Evolutionary conservation across 2,329 filamentous ascomycete species (phyloP), one percentile per base, ranked within the genome.

Genomic region (Colletotrichum cuscutae): DNA sequence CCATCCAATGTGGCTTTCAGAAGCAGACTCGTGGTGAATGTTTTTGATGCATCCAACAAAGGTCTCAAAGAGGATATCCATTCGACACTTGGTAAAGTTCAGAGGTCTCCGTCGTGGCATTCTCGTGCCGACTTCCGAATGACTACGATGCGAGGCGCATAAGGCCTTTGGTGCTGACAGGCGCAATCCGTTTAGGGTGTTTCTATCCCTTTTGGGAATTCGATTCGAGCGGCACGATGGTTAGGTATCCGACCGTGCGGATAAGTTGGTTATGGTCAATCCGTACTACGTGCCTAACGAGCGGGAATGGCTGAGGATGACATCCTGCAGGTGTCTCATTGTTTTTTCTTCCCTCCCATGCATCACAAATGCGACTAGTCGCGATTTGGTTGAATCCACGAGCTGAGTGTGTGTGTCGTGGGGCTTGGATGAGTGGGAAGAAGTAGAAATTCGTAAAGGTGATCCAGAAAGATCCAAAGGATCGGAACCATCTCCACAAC

Each of bases 201-300:
- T 49, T 68, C 65, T 71, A 74, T 9, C 76, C 63, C 5, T 19
- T 75, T 76, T 67, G 24, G 65, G 77, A 56, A 70, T 54, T 13
- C 42, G 68, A 79, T 78, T 79, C 78, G 77, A 80, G 72, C 19
- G 42, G 60, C 37, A 26, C 22, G 46, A 37, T n/a, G 11, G 42
- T n/a, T 6, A n/a, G 13, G 13, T 15, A 37, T 46, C 19, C 42
- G 19, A 19, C 42, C 42, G 42, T 19, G 19, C 42, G 42, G 42
- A 46, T 46, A 46, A 46, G 42, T 46, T 15, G 32, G 32, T 12
- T 35, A 35, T 35, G 32, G 24, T 15, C 35, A 37, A 15, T 3
- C 22, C 24, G 22, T 26, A 15, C 13, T 6, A 26, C 57, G 57
- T 30, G 32, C 35, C 35, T 37, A 7, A 37, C 35, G 13, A 13